Conservation (phyloP, 345 rosid species). For the Arabidopsis suecica region DNA sequence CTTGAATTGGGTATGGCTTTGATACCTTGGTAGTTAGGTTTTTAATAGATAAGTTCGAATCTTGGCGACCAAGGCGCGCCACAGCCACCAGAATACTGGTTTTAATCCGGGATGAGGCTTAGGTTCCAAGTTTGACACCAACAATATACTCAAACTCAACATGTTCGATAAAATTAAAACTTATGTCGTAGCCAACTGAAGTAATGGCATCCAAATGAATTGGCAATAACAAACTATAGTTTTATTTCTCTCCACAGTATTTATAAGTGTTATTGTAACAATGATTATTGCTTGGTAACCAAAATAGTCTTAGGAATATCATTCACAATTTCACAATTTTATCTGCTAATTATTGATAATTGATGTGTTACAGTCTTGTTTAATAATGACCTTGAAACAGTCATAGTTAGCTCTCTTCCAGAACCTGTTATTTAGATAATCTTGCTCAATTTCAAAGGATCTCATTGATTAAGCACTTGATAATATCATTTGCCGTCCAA, state of each 20-base stretch:
- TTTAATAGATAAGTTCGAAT: too few relatives aligned
- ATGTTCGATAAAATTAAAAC: too few relatives aligned
- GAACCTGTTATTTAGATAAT: constrained; percentile 16
- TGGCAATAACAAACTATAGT: neutral
- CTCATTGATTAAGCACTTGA: constrained; percentile 12
- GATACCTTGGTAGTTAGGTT: too few relatives aligned
- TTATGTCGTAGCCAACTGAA: too few relatives aligned
- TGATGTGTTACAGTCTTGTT: neutral
- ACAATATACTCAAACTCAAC: too few relatives aligned
- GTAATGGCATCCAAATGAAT: neutral
- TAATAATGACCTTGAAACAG: constrained; percentile 15
- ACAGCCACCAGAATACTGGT: too few relatives aligned
- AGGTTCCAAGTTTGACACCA: too few relatives aligned
- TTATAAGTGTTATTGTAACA: neutral
- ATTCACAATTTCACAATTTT: neutral
- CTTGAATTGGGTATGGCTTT: too few relatives aligned
- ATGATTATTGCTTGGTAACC: neutral
- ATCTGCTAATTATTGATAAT: neutral
- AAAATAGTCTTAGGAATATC: neutral
- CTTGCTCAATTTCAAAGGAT: constrained; percentile 5
- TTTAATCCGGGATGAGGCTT: too few relatives aligned
- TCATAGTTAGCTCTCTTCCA: neutral
- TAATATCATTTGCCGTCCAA: constrained; percentile 7
- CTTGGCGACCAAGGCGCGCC: too few relatives aligned
- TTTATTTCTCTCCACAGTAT: neutral